phyloP scores from a whole-genome alignment of 2,329 filamentous ascomycete species.

The Stemphylium vesicarium region DNA sequence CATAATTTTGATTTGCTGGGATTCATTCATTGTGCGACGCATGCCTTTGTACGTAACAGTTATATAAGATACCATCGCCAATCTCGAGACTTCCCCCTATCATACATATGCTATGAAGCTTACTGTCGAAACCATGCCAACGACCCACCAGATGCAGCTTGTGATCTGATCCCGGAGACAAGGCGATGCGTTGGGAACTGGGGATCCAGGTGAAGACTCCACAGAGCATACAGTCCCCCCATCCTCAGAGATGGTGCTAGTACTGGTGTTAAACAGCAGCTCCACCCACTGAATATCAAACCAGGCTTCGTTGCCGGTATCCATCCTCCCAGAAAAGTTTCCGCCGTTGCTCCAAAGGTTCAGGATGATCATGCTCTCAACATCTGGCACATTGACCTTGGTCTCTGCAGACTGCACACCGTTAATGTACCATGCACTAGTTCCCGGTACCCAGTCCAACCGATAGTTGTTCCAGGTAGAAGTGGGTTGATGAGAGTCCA shows the following conservation, averaged over 20 bases:
- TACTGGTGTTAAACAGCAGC: conserved; percentile 16
- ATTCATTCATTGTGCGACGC: no score
- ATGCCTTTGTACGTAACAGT: no score
- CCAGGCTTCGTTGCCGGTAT: conserved; percentile 7
- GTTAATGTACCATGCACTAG: conserved; percentile 22
- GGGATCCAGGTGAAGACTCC: conserved; percentile 6
- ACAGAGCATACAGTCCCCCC: not conserved
- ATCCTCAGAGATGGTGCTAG: not conserved
- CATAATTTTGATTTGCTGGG: no score
- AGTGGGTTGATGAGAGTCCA: not conserved
- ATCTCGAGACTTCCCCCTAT: no score
- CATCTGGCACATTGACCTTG: conserved; percentile 9
- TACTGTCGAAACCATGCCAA: not conserved
- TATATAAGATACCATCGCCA: no score
- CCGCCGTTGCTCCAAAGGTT: conserved; percentile 22
- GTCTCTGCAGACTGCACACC: conserved; percentile 5
- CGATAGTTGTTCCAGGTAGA: conserved; percentile 19
- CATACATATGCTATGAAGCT: not conserved
- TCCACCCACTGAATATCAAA: conserved; percentile 22
- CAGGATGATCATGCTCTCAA: conserved; percentile 14
- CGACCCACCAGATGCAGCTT: not conserved
- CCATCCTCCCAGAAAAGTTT: conserved; percentile 14
- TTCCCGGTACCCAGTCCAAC: conserved; percentile 12
- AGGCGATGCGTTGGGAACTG: not conserved
- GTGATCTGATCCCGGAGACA: not conserved